Evolutionary conservation across 495 filamentous ascomycete genomes (phyloP).

Genomic region (Penicillium verhagenii): DNA sequence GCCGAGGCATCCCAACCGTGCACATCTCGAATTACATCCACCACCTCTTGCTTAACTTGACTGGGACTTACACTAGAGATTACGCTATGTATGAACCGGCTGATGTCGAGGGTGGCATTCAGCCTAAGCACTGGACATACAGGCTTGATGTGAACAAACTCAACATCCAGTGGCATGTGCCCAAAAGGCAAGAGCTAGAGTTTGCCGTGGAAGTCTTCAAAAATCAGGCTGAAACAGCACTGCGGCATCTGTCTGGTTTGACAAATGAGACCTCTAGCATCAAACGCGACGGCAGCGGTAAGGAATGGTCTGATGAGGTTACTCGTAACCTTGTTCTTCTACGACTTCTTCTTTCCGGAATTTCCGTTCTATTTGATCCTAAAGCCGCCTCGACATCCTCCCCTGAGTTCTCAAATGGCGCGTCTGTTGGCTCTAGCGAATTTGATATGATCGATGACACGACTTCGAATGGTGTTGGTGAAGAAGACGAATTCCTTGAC

Average conservation of each 20-base stretch:
- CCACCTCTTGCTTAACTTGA: conserved; percentile 96
- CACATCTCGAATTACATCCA: conserved; percentile 98
- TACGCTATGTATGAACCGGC: conserved; percentile 78
- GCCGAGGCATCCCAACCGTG: conserved; percentile 87
- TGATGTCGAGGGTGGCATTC: conserved; percentile 53
- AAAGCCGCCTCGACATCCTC: conserved; percentile 56
- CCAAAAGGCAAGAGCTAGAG: conserved; percentile 71
- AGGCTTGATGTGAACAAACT: conserved; percentile 66
- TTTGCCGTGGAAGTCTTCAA: conserved; percentile 89
- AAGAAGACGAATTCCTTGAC: conserved; percentile 60
- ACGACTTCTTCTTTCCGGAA: conserved; percentile 79
- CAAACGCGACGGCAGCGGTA: conserved; percentile 90
- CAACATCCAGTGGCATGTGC: conserved; percentile 87
- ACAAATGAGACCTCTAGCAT: conserved; percentile 80
- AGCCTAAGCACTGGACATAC: conserved; percentile 77
- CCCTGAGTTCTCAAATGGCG: conserved; percentile 19
- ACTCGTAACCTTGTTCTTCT: conserved; percentile 84
- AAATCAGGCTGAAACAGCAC: conserved; percentile 66
- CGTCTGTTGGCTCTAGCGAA: conserved; percentile 30
- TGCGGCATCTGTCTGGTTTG: conserved; percentile 67
- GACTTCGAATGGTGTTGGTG: conserved; percentile 42
- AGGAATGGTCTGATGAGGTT: conserved; percentile 98
- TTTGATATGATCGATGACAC: conserved; percentile 41
- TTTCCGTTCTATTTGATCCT: conserved; percentile 84
- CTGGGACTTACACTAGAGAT: conserved; percentile 88